Evolutionary conservation across 768 basidiomycete species (phyloP), one percentile per base, ranked within the genome.

Genomic region (Leccinum olivaceopallidum): DNA sequence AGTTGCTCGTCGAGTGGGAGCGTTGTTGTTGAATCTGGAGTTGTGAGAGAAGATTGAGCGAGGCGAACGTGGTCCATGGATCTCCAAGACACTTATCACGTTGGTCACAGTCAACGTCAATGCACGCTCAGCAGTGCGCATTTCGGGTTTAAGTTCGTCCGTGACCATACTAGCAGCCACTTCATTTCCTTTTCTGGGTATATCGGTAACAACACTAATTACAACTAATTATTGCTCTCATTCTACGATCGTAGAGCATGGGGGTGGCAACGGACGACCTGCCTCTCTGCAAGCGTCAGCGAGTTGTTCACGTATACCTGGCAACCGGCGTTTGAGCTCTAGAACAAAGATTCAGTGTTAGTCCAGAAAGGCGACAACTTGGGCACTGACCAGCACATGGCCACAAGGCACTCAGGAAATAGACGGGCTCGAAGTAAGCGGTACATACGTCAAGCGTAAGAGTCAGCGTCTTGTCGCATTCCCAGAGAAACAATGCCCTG

Each of bases 391-490:
- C 83, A 57, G 76, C 68, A 68, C 86, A 89, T 0, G 88, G 88
- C 86, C 87, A 89, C 50, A 88, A 65, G 6, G 79, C 76, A 52
- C 81, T 81, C 61, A 89, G 70, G 70, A 85, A 87, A 66, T 89
- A 84, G 51, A 86, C 77, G 10, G 84, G 83, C 26, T 81, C 78
- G 48, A 89, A 69, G n/a, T 90, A 75, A 9, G 83, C 79, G 65
- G 81, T 82, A 61, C 84, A 83, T 50, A 87, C 83, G 36, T 87
- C 84, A 62, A 90, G 76, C 2, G 87, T 87, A 42, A 87, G 73
- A 16, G 75, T 79, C 63, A 89, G 69, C 1, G 82, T 78, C 55
- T 80, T 76, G 66, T 90, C 88, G 60, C 78, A 79, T 63, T 83
- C 78, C 85, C 86, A 90, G 57, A 90, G 72, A 8, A 76, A 75